phyloP scores from a whole-genome alignment of 2,329 filamentous ascomycete genomes.

The Aspergillus pseudonomiae region DNA sequence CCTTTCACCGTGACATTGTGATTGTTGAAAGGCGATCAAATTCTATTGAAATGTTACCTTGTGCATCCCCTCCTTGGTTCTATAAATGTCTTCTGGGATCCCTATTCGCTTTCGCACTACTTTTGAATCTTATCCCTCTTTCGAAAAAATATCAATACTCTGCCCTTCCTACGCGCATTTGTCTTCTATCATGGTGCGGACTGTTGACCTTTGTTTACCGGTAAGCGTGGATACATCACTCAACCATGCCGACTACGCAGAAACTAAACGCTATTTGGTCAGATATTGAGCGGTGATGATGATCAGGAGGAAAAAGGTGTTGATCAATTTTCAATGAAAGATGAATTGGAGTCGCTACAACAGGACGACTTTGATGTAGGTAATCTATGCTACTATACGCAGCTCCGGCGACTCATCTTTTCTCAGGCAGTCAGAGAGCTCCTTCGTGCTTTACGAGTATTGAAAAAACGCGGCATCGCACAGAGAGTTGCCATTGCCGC shows the following conservation, averaged over 20 bases:
- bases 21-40: not conserved
- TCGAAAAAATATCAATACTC: not conserved
- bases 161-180: not conserved
- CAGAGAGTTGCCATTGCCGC: not conserved
- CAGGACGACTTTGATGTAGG: not conserved
- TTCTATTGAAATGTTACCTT: not conserved
- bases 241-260: not conserved
- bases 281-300: not conserved
- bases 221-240: not conserved
- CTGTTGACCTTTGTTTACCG: not conserved
- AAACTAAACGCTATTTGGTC: not conserved
- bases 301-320: not conserved
- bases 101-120: not conserved
- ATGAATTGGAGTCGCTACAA: not conserved
- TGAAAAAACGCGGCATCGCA: not conserved
- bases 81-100: not conserved
- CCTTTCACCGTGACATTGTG: not conserved
- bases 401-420: not conserved
- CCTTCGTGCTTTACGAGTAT: not conserved
- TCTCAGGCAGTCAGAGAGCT: not conserved
- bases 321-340: not conserved
- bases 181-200: not conserved
- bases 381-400: not conserved
- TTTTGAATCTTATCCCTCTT: not conserved
- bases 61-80: not conserved